Evolutionary conservation across 129 eudicot genomes (phyloP).

Genomic region (Helianthus annuus): DNA sequence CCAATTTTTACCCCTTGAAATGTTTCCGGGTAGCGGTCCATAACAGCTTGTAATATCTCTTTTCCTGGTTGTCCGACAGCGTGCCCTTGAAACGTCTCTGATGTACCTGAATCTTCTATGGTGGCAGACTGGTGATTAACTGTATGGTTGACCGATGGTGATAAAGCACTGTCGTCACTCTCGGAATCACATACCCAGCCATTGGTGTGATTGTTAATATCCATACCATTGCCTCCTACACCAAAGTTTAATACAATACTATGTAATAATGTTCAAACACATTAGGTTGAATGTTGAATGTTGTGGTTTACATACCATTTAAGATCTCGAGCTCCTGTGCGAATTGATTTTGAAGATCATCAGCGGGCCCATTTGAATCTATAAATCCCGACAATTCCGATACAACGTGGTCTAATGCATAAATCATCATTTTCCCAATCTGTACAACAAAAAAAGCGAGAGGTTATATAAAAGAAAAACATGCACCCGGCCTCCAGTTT

Average conservation of each 20-base stretch:
- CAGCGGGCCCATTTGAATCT: conserved; percentile 1
- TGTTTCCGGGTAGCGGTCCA: conserved; percentile 17
- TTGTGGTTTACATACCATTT: conserved; percentile 1
- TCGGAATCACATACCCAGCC: conserved; percentile 27
- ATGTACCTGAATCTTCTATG: neutral
- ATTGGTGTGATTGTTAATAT: conserved; percentile 16
- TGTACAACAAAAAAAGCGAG: neutral
- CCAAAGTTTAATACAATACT: neutral
- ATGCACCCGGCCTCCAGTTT: no score
- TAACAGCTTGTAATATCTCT: conserved; percentile 16
- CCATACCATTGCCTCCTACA: conserved; percentile 8
- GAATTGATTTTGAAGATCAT: conserved; percentile 9
- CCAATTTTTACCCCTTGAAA: conserved; percentile 25
- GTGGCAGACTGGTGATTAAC: neutral
- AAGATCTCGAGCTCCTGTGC: conserved; percentile 14
- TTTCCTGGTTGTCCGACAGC: conserved; percentile 10
- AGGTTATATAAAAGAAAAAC: neutral
- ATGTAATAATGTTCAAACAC: neutral
- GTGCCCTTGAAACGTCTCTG: conserved; percentile 6
- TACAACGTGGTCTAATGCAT: conserved; percentile 30
- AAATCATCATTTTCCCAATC: conserved; percentile 32
- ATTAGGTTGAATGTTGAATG: no score
- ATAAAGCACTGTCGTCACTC: neutral
- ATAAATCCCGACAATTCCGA: neutral
- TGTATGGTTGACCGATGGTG: neutral